Base-by-base conservation (phyloP, 768 basidiomycete genomes). In the Suillus discolor region DNA sequence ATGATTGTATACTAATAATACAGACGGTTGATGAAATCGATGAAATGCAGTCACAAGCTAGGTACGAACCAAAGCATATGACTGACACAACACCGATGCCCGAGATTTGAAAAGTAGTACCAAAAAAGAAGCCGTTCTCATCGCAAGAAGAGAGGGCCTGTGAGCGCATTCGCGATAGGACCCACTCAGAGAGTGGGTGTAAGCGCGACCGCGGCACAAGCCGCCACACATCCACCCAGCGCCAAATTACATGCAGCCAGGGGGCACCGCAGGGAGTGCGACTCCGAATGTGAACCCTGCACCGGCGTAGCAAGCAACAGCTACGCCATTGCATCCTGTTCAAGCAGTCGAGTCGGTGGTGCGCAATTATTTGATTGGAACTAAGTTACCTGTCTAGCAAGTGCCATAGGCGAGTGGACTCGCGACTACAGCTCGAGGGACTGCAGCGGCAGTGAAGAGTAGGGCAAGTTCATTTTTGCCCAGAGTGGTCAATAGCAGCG, bases 271-370 rank as follows among this genome's bases (percentile, higher is more conserved):
- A 9, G 67, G 63, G 25, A 73, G 18, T 55, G 73, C 68, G 2
- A 69, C 70, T 0, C 74, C 74, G 6, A 76, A 77, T 0, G 59
- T 61, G 39, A 70, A 72, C 0, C 75, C 71, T 0, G 76, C 76
- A 0, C 36, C 74, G 0, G 65, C 44, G 16, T 76, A 76, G 13
- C 75, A 76, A 4, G 70, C 4, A 0, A 71, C 70, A 0, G 2
- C 73, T 0, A 76, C 38, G 2, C 4, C 9, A 13, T 77, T 76
- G 25, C 75, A 76, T 0, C 75, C 75, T 77, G 36, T 0, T 16
- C 20, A 11, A 12, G 15, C 6, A 2, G 20, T 28, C 25, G 12
- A 25, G 31, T 47, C 18, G 23, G 34, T 25, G 13, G 9, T 36
- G 23, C 9, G 2, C 0, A n/a, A 45, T 67, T 23, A 62, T 57